Conservation (phyloP, 495 filamentous ascomycete genomes). For the Trypethelium eluteriae region DNA sequence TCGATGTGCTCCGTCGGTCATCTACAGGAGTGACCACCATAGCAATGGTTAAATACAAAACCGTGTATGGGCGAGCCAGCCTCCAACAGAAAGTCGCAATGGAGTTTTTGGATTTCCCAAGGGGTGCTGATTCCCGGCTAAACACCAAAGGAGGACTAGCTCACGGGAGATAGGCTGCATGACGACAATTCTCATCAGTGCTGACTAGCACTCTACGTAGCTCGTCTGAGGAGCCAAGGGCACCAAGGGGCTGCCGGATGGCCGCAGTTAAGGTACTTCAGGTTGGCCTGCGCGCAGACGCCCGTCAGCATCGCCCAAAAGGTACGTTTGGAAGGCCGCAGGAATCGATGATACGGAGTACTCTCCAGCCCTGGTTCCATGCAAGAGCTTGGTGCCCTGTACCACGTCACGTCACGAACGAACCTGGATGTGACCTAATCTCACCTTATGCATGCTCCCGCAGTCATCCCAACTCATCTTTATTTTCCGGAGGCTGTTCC, state of each 20-base stretch:
- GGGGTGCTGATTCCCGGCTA: not conserved
- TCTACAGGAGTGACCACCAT: too few relatives aligned
- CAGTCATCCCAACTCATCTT: not conserved
- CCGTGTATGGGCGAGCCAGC: not conserved
- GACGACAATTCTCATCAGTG: not conserved
- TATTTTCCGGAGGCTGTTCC: conserved; percentile 2
- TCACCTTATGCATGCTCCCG: not conserved
- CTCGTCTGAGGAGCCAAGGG: not conserved
- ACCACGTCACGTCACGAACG: not conserved
- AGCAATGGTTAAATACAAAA: too few relatives aligned
- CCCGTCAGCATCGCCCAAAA: conserved; percentile 1
- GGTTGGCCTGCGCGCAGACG: not conserved
- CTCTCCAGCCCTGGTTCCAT: not conserved
- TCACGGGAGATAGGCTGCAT: not conserved
- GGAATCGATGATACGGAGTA: not conserved
- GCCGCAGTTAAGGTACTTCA: not conserved
- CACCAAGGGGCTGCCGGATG: not conserved
- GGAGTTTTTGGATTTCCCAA: not conserved
- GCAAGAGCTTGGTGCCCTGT: not conserved
- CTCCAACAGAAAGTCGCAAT: not conserved
- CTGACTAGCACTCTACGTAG: not conserved
- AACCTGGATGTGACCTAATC: conserved; percentile 2
- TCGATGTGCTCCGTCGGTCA: not conserved
- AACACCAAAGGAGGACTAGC: not conserved
- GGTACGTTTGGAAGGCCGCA: not conserved